These are phyloP conservation scores for Paecilomyces fulvus DNA, from an alignment of 2,329 filamentous ascomycete genomes.

Conservation along the genomic window DNA sequence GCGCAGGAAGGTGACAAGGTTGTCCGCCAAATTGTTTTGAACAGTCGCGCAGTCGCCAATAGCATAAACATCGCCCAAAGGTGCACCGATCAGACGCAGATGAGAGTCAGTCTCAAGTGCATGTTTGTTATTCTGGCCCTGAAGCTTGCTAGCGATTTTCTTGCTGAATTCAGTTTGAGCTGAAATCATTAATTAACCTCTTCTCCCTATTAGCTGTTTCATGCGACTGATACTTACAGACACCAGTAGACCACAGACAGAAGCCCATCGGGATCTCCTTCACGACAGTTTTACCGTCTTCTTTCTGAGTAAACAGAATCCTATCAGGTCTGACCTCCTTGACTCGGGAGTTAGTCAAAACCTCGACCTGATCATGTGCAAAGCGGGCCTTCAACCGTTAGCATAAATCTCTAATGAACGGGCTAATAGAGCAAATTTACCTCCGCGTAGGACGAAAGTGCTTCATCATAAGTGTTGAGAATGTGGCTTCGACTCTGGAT, in stretches of 20 bases:
- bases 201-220: neutral
- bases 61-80: constrained; percentile 89
- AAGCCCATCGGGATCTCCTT: constrained; percentile 96
- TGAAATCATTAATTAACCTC: constrained; percentile 7
- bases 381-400: constrained; percentile 55
- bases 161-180: constrained; percentile 74
- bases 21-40: constrained; percentile 91
- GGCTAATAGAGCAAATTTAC: constrained; percentile 19
- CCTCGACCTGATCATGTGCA: constrained; percentile 79
- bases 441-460: constrained; percentile 85
- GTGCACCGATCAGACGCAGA: constrained; percentile 78
- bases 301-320: constrained; percentile 82
- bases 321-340: constrained; percentile 77
- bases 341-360: constrained; percentile 87
- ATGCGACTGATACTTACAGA: constrained; percentile 39
- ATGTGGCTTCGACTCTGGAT: constrained; percentile 95
- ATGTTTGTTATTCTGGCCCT: constrained; percentile 74
- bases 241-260: constrained; percentile 95
- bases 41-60: constrained; percentile 95
- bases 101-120: constrained; percentile 93
- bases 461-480: constrained; percentile 95
- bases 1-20: constrained; percentile 83
- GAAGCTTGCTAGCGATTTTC: constrained; percentile 66
- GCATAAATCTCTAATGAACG: neutral
- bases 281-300: constrained; percentile 63